Evolutionary conservation across 768 basidiomycete species (phyloP), one percentile per base, ranked within the genome.

Genomic region (Suillus subaureus): DNA sequence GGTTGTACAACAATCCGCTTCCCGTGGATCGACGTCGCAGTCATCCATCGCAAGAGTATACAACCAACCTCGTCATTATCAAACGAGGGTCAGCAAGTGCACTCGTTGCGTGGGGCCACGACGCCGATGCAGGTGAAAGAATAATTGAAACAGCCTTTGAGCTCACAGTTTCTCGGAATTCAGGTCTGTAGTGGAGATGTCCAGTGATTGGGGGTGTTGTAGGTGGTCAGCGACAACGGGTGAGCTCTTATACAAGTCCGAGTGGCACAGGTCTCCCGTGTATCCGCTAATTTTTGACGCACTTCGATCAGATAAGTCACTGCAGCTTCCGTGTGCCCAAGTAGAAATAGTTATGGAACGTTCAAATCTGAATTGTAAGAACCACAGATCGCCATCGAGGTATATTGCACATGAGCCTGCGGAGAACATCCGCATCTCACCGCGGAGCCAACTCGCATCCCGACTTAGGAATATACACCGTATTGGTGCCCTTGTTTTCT

Each of bases 11-110:
- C 64, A 47, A 69, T 73, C 72, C 60, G 61, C 66, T 69, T 70
- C 74, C 70, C 69, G 55, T 77, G 80, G 79, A 85, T 82, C 86
- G 79, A 79, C 82, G 81, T 83, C 85, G 87, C 86, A 89, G 87
- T 89, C 87, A 88, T 89, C 88, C 87, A 89, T 89, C 88, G 88
- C 88, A 89, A 83, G 86, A 88, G 80, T 79, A 80, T 79, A 63
- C 74, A 66, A 67, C 55, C 66, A 61, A 60, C 66, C 60, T 70
- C 67, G 68, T 71, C 77, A 66, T 66, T 64, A 63, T 72, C 74
- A 72, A 71, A 70, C 56, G 64, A 71, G 66, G 64, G 67, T 68
- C 69, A 60, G 12, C 66, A 67, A 68, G 71, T 43, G 73, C 67
- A 69, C 71, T 77, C 77, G 55, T 58, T 77, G 76, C 78, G 70